A percentile compares a stretch with the other conserved stretches of the same genome.
These are phyloP conservation scores for Chalciporus sp. DNA, from an alignment of 1,284 basidiomycete genomes.

Conservation along the genomic window DNA sequence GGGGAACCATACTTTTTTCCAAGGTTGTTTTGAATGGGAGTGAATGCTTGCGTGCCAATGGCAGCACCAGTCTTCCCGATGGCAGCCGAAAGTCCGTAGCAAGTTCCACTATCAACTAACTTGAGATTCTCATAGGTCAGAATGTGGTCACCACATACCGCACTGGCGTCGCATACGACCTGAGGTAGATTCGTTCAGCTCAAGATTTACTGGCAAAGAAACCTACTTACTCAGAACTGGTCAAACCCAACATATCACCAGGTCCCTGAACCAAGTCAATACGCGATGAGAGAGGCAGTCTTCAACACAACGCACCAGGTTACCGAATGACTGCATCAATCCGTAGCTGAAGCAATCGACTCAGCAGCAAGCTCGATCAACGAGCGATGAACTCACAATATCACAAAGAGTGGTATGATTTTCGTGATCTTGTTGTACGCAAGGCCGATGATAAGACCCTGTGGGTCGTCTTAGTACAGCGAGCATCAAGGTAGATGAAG, in stretches of 20 bases:
- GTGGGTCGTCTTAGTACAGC: neutral
- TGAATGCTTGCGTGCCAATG: slow-evolving; percentile 76
- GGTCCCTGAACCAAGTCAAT: slow-evolving; percentile 52
- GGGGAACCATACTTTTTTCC: too few species aligned
- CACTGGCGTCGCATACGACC: slow-evolving; percentile 69
- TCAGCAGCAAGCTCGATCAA: slow-evolving; percentile 8
- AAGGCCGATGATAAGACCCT: slow-evolving; percentile 65
- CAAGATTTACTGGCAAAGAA: slow-evolving; percentile 5
- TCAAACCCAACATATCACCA: slow-evolving; percentile 72
- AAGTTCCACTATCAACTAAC: slow-evolving; percentile 52
- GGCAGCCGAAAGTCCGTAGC: slow-evolving; percentile 72
- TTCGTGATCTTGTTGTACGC: slow-evolving; percentile 68
- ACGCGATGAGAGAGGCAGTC: neutral
- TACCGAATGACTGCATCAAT: slow-evolving; percentile 69
- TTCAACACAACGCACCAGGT: slow-evolving; percentile 45
- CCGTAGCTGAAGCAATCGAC: slow-evolving; percentile 51
- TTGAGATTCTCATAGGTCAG: neutral
- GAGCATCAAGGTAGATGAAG: neutral
- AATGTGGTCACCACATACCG: slow-evolving; percentile 40
- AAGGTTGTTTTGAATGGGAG: slow-evolving; percentile 69
- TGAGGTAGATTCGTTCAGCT: slow-evolving; percentile 20
- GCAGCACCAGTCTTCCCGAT: slow-evolving; percentile 79
- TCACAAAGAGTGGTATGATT: slow-evolving; percentile 66
- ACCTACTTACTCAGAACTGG: slow-evolving; percentile 60
- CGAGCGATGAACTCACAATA: slow-evolving; percentile 50